Evolutionary conservation across 164 flowering plant species (phyloP).

Genomic region (Sextonia rubra): DNA sequence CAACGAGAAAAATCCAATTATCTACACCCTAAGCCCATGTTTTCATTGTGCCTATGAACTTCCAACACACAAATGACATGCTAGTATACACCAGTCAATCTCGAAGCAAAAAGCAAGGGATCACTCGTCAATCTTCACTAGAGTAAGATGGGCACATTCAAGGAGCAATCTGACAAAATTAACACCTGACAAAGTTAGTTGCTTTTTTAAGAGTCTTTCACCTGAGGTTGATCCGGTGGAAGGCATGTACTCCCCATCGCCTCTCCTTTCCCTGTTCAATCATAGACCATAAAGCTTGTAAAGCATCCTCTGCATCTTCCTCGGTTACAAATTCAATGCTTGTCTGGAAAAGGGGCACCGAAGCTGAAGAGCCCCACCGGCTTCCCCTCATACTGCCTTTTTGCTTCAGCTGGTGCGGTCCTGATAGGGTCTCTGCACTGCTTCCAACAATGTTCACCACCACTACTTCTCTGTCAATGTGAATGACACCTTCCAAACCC

Average conservation of each 20-base stretch:
- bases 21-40: background rate
- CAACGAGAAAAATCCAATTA: background rate
- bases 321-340: constrained; percentile 43
- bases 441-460: constrained; percentile 77
- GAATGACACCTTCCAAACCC: constrained; percentile 63
- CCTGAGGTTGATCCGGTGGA: constrained; percentile 57
- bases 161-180: too few relatives aligned
- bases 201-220: constrained; percentile 7
- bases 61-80: background rate
- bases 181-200: background rate
- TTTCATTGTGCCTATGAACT: background rate
- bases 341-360: constrained; percentile 65
- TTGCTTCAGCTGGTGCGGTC: constrained; percentile 32
- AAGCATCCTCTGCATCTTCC: constrained; percentile 62
- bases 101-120: too few relatives aligned
- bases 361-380: constrained; percentile 38
- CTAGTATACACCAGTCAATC: too few relatives aligned
- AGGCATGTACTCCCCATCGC: constrained; percentile 48
- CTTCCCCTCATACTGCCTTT: constrained; percentile 30
- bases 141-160: too few relatives aligned
- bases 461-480: constrained; percentile 46
- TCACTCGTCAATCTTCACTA: too few relatives aligned
- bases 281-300: constrained; percentile 40
- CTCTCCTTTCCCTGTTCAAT: constrained; percentile 50
- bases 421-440: constrained; percentile 40